Conservation (phyloP, 1,284 basidiomycete species). For the Sporisorium exsertum region DNA sequence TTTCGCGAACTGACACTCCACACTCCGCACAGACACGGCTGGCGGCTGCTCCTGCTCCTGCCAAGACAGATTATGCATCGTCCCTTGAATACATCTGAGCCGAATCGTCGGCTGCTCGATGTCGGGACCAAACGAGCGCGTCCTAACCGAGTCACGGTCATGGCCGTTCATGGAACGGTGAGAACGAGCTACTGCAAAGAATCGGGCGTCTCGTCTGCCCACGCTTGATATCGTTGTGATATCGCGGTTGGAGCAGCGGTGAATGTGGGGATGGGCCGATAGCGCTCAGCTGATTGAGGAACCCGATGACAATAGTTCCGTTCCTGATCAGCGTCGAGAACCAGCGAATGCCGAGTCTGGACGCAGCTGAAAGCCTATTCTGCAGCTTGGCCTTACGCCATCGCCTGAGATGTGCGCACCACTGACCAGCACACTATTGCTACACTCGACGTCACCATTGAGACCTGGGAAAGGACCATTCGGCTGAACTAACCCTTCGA, state of each 20-base stretch:
- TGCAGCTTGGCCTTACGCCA: not conserved
- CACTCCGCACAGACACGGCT: not conserved
- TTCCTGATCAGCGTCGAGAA: not conserved
- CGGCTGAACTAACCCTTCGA: not conserved
- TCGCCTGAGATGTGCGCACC: no score
- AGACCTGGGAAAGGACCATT: not conserved
- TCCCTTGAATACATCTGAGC: not conserved
- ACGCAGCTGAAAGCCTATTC: no score
- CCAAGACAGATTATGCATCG: not conserved
- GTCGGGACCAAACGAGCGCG: not conserved
- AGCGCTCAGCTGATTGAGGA: not conserved
- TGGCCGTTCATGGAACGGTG: not conserved
- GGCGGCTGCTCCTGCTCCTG: not conserved
- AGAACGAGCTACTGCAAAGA: not conserved
- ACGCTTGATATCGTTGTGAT: not conserved
- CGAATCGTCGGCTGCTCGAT: conserved; percentile 7
- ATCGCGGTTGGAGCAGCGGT: not conserved
- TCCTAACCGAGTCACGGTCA: not conserved
- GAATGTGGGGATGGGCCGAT: conserved; percentile 1
- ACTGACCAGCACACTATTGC: not conserved
- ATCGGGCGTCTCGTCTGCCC: conserved; percentile 6
- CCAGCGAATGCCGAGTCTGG: not conserved
- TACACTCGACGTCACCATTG: not conserved
- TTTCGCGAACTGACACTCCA: not conserved
- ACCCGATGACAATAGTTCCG: not conserved